Percentiles rank a stretch among this genome's conserved stretches.
Conservation (phyloP, 768 basidiomycete species). For the Lentinus tigrinus region DNA sequence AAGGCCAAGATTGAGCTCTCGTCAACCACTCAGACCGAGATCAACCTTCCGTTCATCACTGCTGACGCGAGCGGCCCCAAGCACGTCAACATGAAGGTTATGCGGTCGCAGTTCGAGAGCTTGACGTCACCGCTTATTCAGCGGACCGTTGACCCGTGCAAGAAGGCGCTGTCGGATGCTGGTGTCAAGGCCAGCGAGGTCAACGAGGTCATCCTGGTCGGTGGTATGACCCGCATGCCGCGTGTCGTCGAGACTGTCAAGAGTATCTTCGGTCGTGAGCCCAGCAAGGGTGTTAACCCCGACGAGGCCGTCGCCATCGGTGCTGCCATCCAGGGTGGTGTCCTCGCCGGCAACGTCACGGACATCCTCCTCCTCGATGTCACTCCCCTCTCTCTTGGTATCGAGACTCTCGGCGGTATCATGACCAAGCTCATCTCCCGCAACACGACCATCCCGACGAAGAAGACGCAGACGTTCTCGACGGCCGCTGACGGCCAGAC, state of each 20-base stretch:
- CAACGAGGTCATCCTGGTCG: slow-evolving; percentile 96
- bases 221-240: slow-evolving; percentile 99
- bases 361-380: slow-evolving; percentile 94
- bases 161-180: slow-evolving; percentile 94
- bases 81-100: slow-evolving; percentile 92
- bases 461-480: slow-evolving; percentile 99
- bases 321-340: slow-evolving; percentile 97
- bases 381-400: slow-evolving; percentile 95
- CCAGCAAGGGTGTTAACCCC: slow-evolving; percentile 98
- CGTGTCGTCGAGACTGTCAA: slow-evolving; percentile 93
- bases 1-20: slow-evolving; percentile 99
- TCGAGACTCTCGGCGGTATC: slow-evolving; percentile 97
- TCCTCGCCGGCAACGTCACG: slow-evolving; percentile 93
- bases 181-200: slow-evolving; percentile 91
- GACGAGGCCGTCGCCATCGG: slow-evolving; percentile 99
- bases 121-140: slow-evolving; percentile 82
- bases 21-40: slow-evolving; percentile 91
- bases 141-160: slow-evolving; percentile 93
- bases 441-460: slow-evolving; percentile 99
- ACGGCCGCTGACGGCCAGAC: slow-evolving; percentile 99
- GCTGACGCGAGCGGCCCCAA: slow-evolving; percentile 93
- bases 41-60: slow-evolving; percentile 98
- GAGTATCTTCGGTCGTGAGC: slow-evolving; percentile 90
- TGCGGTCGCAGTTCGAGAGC: slow-evolving; percentile 86
- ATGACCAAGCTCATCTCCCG: slow-evolving; percentile 99